Base-by-base conservation (phyloP, 192 early-diverging fungal genomes). In the Umbelopsis isabellina region DNA sequence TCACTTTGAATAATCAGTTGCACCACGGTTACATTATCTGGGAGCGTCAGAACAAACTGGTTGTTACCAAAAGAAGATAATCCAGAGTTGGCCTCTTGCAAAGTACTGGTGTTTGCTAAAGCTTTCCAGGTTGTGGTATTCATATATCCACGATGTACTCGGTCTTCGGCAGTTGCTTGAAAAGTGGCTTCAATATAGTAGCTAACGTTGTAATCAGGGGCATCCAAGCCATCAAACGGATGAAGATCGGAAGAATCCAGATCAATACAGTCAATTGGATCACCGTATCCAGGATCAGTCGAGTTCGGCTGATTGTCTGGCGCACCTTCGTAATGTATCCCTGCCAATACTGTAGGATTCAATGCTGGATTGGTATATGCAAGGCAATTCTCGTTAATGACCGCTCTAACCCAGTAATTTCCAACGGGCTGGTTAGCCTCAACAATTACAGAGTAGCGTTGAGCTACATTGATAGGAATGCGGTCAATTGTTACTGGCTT, bases 361-460 rank as follows among this genome's bases (percentile, higher is more conserved):
- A 83, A 46, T 3, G 70, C 72, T 4, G 46, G 52, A 46, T 74
- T 75, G 12, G 49, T 52, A 15, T 41, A 16, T 16, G 75, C 72
- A 51, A 80, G 73, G 66, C 83, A 84, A 8, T 21, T 33, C 22
- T 61, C 66, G 46, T 79, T 74, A 35, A 83, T 71, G 18, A 48
- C 66, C 4, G 76, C 73, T 23, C 76, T 73, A 37, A 76, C 80
- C 72, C 75, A 76, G 52, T 84, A 84, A 68, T 82, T 84, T 3
- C 66, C 67, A 3, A 75, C 49, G 5, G 74, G 41, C 52, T 83
- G 72, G 58, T 82, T 76, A 6, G 83, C 75, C 2, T 69, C 52
- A 21, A 84, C 78, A 11, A 84, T 74, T 1, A 72, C 75, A 4
- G 83, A 84, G 70, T 80, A 81, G 2, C 83, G 77, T 50, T 84